Evolutionary conservation across 345 rosid species (phyloP), one percentile per base, ranked within the genome.

Genomic region (Sapria himalayana): DNA sequence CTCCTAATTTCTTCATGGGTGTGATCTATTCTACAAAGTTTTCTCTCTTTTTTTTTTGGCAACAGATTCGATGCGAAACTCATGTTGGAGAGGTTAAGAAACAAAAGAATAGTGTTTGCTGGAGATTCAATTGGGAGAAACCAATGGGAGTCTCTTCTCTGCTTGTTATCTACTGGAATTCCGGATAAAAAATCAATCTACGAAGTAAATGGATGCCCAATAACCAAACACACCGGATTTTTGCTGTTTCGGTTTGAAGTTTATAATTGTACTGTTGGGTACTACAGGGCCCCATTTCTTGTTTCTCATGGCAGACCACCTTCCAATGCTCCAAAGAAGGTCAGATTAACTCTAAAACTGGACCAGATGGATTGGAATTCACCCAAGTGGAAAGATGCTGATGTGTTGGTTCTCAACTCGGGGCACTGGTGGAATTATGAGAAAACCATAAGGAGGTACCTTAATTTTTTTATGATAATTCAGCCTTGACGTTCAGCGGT

Each of bases 341-440:
- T 89, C 19, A 74, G 50, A 50, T 70, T 77, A 15, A 76, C 93
- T 16, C 70, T 89, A 9, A 89, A 78, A 54, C 56, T 89, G 55
- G 94, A 89, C 45, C 56, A 55, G 27, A 74, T 82, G 94, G 98
- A 89, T 45, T 82, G 94, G 93, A 68, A 36, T 31, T 65, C 70
- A 1, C 29, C 25, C 25, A 76, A 61, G 51, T 89, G 98, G 98
- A 74, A 25, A 51, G 69, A 67, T 18, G 78, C 98, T 0, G 98
- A 82, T 60, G 41, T 82, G 24, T 55, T 89, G 41, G 66, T 89
- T 48, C 61, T 89, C 52, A 89, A 89, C 61, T 73, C 78, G 0
- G 97, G 98, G 49, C 94, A 89, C 38, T 89, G 94, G 98, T 82
- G 94, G 94, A 82, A 78, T 55, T 59, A 74, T 2, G 94, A 78